Evolutionary conservation across 495 filamentous ascomycete genomes (phyloP).

Genomic region (Lophiostoma macrostomum): DNA sequence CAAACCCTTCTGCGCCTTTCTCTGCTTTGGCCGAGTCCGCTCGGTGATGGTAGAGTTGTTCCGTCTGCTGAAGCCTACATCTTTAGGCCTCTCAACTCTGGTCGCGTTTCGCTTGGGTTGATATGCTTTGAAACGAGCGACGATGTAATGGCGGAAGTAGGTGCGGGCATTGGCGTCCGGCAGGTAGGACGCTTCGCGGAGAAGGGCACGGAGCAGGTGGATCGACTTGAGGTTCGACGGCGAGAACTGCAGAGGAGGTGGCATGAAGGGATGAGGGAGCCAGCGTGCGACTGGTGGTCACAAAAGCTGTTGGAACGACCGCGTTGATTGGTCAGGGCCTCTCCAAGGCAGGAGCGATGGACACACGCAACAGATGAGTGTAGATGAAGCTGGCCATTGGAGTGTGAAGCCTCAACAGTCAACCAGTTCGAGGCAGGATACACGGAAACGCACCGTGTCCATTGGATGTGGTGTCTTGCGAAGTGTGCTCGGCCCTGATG

Average conservation of each 20-base stretch:
- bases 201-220: constrained; percentile 70
- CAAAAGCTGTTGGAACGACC: too few species aligned
- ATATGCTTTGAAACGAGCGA: constrained; percentile 56
- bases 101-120: constrained; percentile 23
- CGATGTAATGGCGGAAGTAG: constrained; percentile 57
- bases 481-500: too few species aligned
- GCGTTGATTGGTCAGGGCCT: constrained; percentile 1
- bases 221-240: constrained; percentile 12
- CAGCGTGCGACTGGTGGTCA: too few species aligned
- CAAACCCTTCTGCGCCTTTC: constrained; percentile 39
- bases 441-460: too few species aligned
- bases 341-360: too few species aligned
- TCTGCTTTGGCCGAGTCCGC: constrained; percentile 15
- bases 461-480: too few species aligned
- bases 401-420: too few species aligned
- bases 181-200: constrained; percentile 83
- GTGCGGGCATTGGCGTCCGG: constrained; percentile 66
- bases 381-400: too few species aligned
- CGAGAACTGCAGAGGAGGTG: constrained; percentile 2
- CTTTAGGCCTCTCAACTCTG: not conserved
- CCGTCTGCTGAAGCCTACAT: constrained; percentile 1
- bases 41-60: constrained; percentile 2
- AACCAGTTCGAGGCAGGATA: too few species aligned
- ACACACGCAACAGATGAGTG: too few species aligned
- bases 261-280: constrained; percentile 13